A percentile compares a stretch with the other conserved stretches of the same genome.
Evolutionary conservation across 78 protist genomes (phyloP).

Genomic region (Chrysochromulina tobinii): DNA sequence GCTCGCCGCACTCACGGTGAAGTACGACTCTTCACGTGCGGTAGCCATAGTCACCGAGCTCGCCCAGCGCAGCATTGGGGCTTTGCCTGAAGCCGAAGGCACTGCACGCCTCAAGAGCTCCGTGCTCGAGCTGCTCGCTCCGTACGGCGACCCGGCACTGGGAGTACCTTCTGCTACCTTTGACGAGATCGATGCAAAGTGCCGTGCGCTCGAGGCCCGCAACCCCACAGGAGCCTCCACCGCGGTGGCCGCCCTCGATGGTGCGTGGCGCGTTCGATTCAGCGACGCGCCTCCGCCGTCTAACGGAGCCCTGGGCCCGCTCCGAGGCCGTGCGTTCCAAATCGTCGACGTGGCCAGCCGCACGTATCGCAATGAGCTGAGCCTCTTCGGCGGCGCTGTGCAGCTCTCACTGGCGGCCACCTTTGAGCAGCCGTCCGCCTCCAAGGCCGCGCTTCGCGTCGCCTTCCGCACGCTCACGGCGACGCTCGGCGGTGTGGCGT

Average conservation of each 20-base stretch:
- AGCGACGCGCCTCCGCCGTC: constrained; percentile 1
- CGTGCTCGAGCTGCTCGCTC: background rate
- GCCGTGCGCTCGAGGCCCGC: background rate
- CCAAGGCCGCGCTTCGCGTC: background rate
- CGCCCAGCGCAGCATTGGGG: too few relatives aligned
- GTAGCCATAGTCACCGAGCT: too few relatives aligned
- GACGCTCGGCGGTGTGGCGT: background rate
- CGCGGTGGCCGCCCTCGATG: background rate
- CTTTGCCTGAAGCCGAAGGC: too few relatives aligned
- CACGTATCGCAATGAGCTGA: too few relatives aligned
- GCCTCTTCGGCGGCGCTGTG: background rate
- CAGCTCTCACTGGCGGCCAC: background rate
- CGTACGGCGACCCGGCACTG: background rate
- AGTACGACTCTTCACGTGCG: too few relatives aligned
- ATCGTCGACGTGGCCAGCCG: background rate
- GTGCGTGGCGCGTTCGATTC: background rate
- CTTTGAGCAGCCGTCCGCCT: background rate
- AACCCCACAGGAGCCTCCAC: background rate
- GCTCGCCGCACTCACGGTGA: too few relatives aligned
- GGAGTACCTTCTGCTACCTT: background rate
- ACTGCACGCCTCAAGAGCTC: background rate
- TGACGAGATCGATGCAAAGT: background rate
- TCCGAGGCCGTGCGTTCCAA: background rate
- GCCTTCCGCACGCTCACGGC: background rate
- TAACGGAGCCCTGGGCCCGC: background rate